Evolutionary conservation across 129 eudicot species (phyloP).

Genomic region (Saussurea involucrata): DNA sequence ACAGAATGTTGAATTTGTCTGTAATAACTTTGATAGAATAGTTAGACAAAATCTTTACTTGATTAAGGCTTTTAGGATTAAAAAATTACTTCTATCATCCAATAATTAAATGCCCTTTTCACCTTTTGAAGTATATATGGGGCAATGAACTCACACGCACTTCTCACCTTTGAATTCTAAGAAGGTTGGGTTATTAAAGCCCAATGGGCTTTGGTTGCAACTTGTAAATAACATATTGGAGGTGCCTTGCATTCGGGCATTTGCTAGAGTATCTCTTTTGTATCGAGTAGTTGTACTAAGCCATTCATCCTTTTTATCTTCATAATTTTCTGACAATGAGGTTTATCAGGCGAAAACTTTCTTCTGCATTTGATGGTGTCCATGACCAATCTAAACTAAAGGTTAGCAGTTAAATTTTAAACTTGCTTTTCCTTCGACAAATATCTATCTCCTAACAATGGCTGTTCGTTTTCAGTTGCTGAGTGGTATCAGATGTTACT

Average conservation of each 20-base stretch:
- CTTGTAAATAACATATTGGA: not conserved
- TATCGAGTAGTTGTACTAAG: not conserved
- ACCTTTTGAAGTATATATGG: no score
- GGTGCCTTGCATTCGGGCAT: constrained; percentile 4
- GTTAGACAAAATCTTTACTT: no score
- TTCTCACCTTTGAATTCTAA: no score
- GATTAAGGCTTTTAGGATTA: no score
- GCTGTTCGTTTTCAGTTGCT: constrained; percentile 47
- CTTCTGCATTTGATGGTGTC: constrained; percentile 23
- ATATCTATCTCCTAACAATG: constrained; percentile 11
- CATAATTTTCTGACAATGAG: constrained; percentile 32
- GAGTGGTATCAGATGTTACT: constrained; percentile 54
- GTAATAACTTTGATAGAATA: no score
- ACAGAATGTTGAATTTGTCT: no score
- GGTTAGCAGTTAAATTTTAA: constrained; percentile 44
- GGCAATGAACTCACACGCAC: no score
- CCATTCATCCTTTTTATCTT: constrained; percentile 14
- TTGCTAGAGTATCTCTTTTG: constrained; percentile 6
- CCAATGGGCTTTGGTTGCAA: no score
- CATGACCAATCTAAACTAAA: constrained; percentile 39
- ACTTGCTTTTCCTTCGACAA: constrained; percentile 4
- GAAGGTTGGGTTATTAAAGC: no score
- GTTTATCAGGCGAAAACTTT: constrained; percentile 49
- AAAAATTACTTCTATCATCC: no score
- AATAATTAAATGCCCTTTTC: no score